Conservation (phyloP, 352 stramenopile genomes). For the Pythium oligandrum region DNA sequence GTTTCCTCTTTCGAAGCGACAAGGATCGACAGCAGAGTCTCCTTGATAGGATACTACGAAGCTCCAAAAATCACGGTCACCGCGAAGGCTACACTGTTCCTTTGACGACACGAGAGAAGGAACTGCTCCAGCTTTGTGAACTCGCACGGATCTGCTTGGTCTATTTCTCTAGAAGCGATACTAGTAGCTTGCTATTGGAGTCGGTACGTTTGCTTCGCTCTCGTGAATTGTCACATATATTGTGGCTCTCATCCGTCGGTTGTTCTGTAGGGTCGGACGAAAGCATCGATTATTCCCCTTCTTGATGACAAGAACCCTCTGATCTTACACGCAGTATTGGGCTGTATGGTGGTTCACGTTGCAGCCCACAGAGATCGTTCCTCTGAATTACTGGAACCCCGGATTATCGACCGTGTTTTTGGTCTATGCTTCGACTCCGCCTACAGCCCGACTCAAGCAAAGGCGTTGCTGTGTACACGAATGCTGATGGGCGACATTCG, state of each 20-base stretch:
- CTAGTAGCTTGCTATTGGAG: too few species aligned
- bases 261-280: slow-evolving; percentile 3
- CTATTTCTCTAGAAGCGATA: neutral
- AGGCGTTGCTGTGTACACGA: neutral
- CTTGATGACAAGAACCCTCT: slow-evolving; percentile 7
- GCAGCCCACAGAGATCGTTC: neutral
- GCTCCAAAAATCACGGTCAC: too few species aligned
- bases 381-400: neutral
- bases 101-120: slow-evolving; percentile 4
- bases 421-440: neutral
- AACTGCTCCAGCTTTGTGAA: slow-evolving; percentile 9
- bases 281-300: slow-evolving; percentile 7
- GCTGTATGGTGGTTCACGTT: slow-evolving; percentile 10
- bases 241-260: neutral
- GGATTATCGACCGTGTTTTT: slow-evolving; percentile 3
- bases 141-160: slow-evolving; percentile 7
- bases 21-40: neutral
- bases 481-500: neutral
- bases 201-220: too few species aligned
- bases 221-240: too few species aligned
- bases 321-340: slow-evolving; percentile 3
- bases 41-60: neutral
- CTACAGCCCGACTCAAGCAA: slow-evolving; percentile 5
- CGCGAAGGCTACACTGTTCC: slow-evolving; percentile 2
- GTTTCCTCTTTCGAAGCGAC: neutral